phyloP scores from a whole-genome alignment of 2,329 filamentous ascomycete species.

The Monosporascus sp. region DNA sequence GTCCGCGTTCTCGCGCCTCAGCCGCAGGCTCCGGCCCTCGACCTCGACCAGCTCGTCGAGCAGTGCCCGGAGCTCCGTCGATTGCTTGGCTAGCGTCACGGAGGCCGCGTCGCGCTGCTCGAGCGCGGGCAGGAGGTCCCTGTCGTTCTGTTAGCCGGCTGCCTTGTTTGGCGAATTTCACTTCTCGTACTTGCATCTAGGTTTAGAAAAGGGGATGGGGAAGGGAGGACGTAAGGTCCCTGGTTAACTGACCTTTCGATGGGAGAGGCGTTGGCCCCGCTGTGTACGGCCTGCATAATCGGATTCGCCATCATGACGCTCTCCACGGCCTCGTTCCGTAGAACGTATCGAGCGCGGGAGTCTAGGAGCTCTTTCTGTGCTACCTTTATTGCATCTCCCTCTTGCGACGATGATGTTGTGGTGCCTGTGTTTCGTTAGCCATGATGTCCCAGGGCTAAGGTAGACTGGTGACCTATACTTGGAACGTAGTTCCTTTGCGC shows the following conservation, averaged over 20 bases:
- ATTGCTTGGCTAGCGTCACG: constrained; percentile 55
- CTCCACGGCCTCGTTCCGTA: constrained; percentile 65
- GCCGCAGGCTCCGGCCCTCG: constrained; percentile 53
- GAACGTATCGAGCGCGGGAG: constrained; percentile 62
- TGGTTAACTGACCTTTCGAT: constrained; percentile 57
- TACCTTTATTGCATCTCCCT: constrained; percentile 33
- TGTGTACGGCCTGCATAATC: constrained; percentile 71
- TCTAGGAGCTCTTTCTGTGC: constrained; percentile 65
- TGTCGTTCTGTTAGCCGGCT: constrained; percentile 26
- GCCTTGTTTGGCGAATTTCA: too few species aligned
- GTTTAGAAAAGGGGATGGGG: neutral
- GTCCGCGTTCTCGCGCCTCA: constrained; percentile 55
- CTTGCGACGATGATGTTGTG: constrained; percentile 33
- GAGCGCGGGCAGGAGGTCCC: constrained; percentile 62
- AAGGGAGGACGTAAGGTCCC: neutral
- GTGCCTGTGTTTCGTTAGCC: constrained; percentile 15
- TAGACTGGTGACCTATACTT: constrained; percentile 22
- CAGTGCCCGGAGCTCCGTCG: constrained; percentile 45
- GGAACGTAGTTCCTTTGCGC: constrained; percentile 36
- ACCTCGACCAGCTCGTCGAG: constrained; percentile 49
- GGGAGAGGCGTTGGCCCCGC: constrained; percentile 56
- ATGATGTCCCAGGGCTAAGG: neutral
- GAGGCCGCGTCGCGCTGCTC: constrained; percentile 64
- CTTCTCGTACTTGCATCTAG: too few species aligned
- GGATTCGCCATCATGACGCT: constrained; percentile 68